Conservation (phyloP, 768 basidiomycete species). For the Phanerochaete carnosa region DNA sequence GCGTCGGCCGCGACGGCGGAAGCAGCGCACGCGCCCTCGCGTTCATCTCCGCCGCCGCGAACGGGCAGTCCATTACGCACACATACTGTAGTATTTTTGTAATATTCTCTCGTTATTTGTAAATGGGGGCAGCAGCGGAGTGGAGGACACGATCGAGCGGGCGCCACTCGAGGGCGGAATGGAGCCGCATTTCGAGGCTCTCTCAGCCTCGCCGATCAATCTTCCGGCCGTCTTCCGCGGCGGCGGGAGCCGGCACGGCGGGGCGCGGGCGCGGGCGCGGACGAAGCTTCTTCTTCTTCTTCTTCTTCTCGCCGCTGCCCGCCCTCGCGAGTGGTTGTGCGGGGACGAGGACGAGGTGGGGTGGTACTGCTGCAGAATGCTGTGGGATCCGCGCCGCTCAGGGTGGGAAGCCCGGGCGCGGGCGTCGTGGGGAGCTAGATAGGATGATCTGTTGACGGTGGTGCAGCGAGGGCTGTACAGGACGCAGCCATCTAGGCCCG, state of each 20-base stretch:
- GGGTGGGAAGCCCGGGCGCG: background rate
- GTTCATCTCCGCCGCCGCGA: background rate
- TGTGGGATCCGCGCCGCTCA: conserved; percentile 3
- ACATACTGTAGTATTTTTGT: too few relatives aligned
- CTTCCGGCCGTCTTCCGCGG: background rate
- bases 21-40: background rate
- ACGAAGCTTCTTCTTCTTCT: too few relatives aligned
- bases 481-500: conserved; percentile 3
- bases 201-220: background rate
- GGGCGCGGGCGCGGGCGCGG: too few relatives aligned
- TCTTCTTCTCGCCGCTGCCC: background rate
- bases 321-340: background rate
- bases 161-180: background rate
- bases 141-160: background rate
- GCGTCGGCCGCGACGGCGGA: background rate
- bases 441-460: conserved; percentile 1
- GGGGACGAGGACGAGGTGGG: background rate
- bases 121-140: background rate
- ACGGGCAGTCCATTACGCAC: too few relatives aligned
- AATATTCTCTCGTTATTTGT: background rate
- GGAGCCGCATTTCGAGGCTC: background rate
- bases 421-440: background rate
- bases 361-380: background rate
- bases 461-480: background rate
- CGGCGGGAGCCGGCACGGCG: too few relatives aligned